These are phyloP conservation scores for Aureoboletus auriporus DNA, from an alignment of 768 basidiomycete genomes.

Conservation along the genomic window DNA sequence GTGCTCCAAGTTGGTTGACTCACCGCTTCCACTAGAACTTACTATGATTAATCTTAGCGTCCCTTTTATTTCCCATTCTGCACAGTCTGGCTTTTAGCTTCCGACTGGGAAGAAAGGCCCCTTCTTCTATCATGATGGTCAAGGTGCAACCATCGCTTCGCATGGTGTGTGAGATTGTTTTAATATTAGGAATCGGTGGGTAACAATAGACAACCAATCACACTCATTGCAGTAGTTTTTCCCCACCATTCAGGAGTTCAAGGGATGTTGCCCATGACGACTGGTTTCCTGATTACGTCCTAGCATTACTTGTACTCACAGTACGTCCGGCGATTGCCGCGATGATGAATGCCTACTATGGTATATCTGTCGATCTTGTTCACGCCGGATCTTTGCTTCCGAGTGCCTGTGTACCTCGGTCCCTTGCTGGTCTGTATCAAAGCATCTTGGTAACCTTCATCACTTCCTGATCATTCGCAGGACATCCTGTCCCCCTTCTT, in stretches of 20 bases:
- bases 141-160: background rate
- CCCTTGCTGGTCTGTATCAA: background rate
- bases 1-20: background rate
- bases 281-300: background rate
- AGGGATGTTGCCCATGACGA: constrained; percentile 10
- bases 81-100: background rate
- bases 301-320: constrained; percentile 1
- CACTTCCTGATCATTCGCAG: background rate
- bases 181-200: constrained; percentile 1
- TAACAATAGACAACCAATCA: constrained; percentile 2
- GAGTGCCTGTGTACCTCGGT: background rate
- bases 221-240: background rate
- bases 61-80: no score
- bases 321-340: constrained; percentile 15
- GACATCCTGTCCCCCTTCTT: background rate
- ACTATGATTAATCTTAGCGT: no score
- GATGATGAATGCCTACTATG: background rate
- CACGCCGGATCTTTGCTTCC: constrained; percentile 1
- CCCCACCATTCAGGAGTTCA: background rate
- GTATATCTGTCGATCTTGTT: constrained; percentile 4
- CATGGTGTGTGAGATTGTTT: background rate
- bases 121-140: no score
- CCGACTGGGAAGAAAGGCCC: background rate
- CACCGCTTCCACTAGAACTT: background rate
- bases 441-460: constrained; percentile 7